Conservation (phyloP, 2,329 filamentous ascomycete species). For the Talaromyces verruculosus region DNA sequence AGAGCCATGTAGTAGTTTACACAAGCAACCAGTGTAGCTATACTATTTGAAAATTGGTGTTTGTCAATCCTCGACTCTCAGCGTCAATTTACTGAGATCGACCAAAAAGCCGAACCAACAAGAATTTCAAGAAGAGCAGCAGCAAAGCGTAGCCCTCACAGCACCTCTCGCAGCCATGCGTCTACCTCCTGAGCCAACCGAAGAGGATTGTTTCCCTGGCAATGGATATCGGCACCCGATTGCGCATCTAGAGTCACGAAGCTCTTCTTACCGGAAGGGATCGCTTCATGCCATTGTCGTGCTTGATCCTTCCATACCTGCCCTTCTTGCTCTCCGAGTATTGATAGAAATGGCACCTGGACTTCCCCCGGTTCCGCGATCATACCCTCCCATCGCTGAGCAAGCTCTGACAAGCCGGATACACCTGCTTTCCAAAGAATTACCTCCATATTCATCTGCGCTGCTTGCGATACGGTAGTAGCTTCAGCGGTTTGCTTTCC, state of each 20-base stretch:
- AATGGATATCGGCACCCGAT: conserved; percentile 1
- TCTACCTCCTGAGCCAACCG: background rate
- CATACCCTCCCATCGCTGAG: background rate
- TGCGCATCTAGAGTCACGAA: conserved; percentile 6
- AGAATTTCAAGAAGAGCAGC: background rate
- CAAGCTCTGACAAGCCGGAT: background rate
- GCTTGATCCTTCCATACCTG: conserved; percentile 2
- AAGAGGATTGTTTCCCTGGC: conserved; percentile 1
- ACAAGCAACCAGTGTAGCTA: too few species aligned
- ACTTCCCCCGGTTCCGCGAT: background rate
- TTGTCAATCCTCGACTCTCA: background rate
- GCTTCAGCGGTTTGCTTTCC: background rate
- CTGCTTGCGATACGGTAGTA: background rate
- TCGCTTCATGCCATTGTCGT: background rate
- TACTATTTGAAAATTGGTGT: too few species aligned
- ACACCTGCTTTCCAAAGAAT: background rate
- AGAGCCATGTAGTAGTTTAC: too few species aligned
- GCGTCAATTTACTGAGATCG: background rate
- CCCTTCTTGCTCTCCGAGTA: conserved; percentile 7
- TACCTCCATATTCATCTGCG: background rate
- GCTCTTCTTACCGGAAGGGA: conserved; percentile 2
- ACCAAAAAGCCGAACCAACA: background rate
- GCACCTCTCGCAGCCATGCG: background rate
- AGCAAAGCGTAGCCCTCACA: background rate
- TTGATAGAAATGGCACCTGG: conserved; percentile 4